Evolutionary conservation across 768 basidiomycete species (phyloP).

Genomic region (Mycena kentingensis): DNA sequence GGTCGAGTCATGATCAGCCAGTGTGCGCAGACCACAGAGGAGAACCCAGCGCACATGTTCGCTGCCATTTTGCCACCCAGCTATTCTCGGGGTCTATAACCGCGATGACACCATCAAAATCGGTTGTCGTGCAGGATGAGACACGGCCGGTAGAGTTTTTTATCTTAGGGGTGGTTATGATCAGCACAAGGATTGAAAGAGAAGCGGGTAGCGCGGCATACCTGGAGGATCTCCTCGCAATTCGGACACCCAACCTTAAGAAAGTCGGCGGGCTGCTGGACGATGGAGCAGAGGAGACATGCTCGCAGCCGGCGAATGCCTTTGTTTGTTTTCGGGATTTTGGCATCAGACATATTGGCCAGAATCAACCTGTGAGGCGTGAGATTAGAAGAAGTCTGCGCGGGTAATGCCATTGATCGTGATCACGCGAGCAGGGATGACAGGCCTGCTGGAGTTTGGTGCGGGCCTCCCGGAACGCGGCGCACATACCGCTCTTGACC

Average conservation of each 20-base stretch:
- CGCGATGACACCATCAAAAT: slow-evolving; percentile 91
- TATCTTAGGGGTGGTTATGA: too few relatives aligned
- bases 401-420: slow-evolving; percentile 58
- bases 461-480: slow-evolving; percentile 99
- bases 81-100: slow-evolving; percentile 83
- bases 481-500: slow-evolving; percentile 87
- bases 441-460: slow-evolving; percentile 93
- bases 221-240: too few relatives aligned
- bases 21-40: slow-evolving; percentile 2
- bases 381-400: slow-evolving; percentile 94
- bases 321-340: too few relatives aligned
- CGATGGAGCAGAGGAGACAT: too few relatives aligned
- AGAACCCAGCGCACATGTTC: slow-evolving; percentile 66
- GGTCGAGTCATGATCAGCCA: slow-evolving; percentile 4
- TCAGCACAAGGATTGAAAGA: not conserved
- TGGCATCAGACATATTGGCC: too few relatives aligned
- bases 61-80: slow-evolving; percentile 97
- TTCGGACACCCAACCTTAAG: too few relatives aligned
- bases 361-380: too few relatives aligned
- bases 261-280: too few relatives aligned
- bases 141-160: slow-evolving; percentile 84
- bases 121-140: slow-evolving; percentile 82
- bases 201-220: too few relatives aligned
- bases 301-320: too few relatives aligned
- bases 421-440: slow-evolving; percentile 81